phyloP scores from a whole-genome alignment of 1,139 yeast genomes.

The Suhomyces maxii region DNA sequence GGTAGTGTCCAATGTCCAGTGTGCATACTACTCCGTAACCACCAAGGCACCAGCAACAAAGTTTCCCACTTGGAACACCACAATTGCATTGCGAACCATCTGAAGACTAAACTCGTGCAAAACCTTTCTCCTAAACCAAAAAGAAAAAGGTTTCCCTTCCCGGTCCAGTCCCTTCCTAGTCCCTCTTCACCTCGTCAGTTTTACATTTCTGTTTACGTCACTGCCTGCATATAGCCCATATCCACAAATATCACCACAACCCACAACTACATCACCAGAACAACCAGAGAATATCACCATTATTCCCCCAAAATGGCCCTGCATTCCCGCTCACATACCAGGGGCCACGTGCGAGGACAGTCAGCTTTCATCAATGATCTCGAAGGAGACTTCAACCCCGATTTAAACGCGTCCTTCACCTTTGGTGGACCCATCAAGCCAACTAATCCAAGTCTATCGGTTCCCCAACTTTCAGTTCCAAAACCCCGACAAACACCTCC shows the following conservation, averaged over 20 bases:
- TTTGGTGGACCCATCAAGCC: slow-evolving; percentile 1
- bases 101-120: too few relatives aligned
- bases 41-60: too few relatives aligned
- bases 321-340: slow-evolving; percentile 1
- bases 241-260: background rate
- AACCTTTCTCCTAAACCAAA: too few relatives aligned
- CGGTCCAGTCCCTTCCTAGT: too few relatives aligned
- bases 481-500: background rate
- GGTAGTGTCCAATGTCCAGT: too few relatives aligned
- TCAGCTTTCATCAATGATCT: background rate
- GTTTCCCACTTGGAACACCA: too few relatives aligned
- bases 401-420: slow-evolving; percentile 5
- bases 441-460: background rate
- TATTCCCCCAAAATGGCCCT: background rate
- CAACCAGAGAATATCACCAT: background rate
- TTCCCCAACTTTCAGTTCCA: background rate
- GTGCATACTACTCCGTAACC: too few relatives aligned
- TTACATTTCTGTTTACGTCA: background rate
- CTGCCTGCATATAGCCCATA: slow-evolving; percentile 3
- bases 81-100: too few relatives aligned
- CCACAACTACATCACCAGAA: background rate
- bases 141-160: too few relatives aligned
- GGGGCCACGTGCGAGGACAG: slow-evolving; percentile 9
- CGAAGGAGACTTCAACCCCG: background rate
- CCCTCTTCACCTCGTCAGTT: too few relatives aligned